Conservation (phyloP, 78 protist genomes). For the Guillardia theta region DNA sequence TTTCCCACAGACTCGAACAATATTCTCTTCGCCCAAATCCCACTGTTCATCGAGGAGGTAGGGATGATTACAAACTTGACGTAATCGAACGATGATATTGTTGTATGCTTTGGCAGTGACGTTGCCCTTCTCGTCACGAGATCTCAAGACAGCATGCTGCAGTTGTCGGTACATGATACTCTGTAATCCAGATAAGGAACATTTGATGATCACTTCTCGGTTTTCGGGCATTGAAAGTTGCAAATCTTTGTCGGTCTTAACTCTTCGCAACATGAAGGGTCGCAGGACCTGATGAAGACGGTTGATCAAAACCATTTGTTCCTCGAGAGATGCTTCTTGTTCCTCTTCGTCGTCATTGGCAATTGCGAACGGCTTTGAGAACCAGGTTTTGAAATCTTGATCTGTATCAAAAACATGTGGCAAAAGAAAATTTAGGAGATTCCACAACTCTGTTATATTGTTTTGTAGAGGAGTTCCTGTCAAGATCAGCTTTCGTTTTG, state of each 20-base stretch:
- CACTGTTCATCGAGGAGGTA: background rate
- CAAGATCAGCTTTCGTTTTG: constrained; percentile 63
- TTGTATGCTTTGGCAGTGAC: background rate
- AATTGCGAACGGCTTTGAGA: background rate
- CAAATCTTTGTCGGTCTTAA: constrained; percentile 30
- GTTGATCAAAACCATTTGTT: background rate
- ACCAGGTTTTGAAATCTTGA: background rate
- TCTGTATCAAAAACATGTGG: constrained; percentile 58
- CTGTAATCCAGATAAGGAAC: background rate
- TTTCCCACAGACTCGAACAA: constrained; percentile 79
- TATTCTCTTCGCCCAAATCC: background rate
- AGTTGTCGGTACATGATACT: background rate
- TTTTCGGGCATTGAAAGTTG: background rate
- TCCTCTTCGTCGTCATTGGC: background rate
- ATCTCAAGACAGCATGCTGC: background rate
- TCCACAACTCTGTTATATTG: constrained; percentile 89
- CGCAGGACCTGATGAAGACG: constrained; percentile 51
- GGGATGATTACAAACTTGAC: constrained; percentile 8
- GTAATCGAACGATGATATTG: background rate
- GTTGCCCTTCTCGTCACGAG: constrained; percentile 7
- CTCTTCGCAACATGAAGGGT: constrained; percentile 69
- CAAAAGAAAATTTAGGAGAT: constrained; percentile 87
- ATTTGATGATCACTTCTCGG: background rate
- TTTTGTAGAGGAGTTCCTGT: constrained; percentile 98
- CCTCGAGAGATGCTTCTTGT: background rate